Base-by-base conservation (phyloP, 2,329 filamentous ascomycete species). In the Annulohypoxylon truncatum region DNA sequence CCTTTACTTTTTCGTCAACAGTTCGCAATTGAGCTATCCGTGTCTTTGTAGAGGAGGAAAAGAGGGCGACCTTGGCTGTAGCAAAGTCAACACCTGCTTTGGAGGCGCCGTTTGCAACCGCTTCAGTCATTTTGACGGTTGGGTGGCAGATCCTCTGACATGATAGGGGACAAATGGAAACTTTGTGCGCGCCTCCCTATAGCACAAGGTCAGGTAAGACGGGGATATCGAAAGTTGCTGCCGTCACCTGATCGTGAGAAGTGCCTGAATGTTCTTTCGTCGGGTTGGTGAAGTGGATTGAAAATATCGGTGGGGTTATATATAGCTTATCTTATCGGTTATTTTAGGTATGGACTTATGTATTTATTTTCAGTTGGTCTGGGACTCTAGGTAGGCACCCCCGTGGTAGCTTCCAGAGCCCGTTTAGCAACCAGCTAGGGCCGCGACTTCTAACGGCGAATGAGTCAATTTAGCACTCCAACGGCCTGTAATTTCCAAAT, bases 31-130 rank as follows among this genome's bases (percentile, higher is more conserved):
- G 83, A 55, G 82, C 76, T 69, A 87, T 85, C 50, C 90, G 85
- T 18, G 78, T 73, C 31, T 80, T 79, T 12, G 89, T 90, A 6
- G 89, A 91, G 48, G 90, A 90, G 42, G 88, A 89, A 54, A 83
- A 81, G 65, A 91, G 78, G 54, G 83, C 85, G 51, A 80, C 78
- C 73, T 82, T 84, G 57, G 81, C 81, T 64, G 81, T 79, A 57
- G 77, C 77, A 71, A 87, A 78, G 77, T 90, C 85, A 68, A 89
- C 77, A 71, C 75, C 75, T 71, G 78, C 74, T 67, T 77, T 72
- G 52, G 75, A 74, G 61, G 77, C 73, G 71, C 78, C 79, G 74
- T 82, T 81, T 72, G 78, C 76, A 76, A 79, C 78, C 74, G 78
- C 78, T 80, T 85, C 82, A 81, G 82, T 82, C 84, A 84, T 86